These are phyloP conservation scores for Paramecium primaurelia DNA, from an alignment of 73 alveolate genomes.

Conservation along the genomic window DNA sequence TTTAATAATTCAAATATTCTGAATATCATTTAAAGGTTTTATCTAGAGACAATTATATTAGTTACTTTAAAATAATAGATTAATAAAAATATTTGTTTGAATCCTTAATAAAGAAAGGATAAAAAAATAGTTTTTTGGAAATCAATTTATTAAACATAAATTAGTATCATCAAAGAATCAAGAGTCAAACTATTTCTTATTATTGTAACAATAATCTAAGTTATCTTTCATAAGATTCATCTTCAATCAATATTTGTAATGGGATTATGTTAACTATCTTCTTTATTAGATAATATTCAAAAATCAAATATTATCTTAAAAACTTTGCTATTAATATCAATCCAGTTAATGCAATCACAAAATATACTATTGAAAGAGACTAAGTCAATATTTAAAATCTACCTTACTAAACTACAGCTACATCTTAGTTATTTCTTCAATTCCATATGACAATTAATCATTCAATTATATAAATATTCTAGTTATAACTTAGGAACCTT, in stretches of 20 bases:
- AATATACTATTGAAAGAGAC: not conserved
- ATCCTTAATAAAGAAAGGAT: no score
- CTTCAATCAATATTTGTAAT: not conserved
- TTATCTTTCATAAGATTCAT: slow-evolving; percentile 14
- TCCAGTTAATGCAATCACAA: not conserved
- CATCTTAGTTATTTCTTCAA: not conserved
- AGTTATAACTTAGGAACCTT: not conserved
- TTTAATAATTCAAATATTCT: no score
- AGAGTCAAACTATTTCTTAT: not conserved
- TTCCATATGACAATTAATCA: not conserved
- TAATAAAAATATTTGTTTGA: no score
- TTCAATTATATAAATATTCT: not conserved
- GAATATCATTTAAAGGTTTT: no score
- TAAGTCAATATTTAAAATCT: not conserved
- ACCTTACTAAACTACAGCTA: not conserved
- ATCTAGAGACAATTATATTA: no score
- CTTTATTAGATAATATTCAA: not conserved
- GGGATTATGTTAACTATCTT: not conserved
- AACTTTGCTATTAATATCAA: not conserved
- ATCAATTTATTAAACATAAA: not conserved
- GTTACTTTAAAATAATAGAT: no score
- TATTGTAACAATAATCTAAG: not conserved
- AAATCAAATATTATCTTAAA: not conserved
- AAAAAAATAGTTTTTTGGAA: not conserved
- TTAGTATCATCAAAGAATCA: not conserved